Evolutionary conservation across 2,329 filamentous ascomycete genomes (phyloP), one percentile per base, ranked within the genome.

Genomic region (Sporothrix pseudoabietina): DNA sequence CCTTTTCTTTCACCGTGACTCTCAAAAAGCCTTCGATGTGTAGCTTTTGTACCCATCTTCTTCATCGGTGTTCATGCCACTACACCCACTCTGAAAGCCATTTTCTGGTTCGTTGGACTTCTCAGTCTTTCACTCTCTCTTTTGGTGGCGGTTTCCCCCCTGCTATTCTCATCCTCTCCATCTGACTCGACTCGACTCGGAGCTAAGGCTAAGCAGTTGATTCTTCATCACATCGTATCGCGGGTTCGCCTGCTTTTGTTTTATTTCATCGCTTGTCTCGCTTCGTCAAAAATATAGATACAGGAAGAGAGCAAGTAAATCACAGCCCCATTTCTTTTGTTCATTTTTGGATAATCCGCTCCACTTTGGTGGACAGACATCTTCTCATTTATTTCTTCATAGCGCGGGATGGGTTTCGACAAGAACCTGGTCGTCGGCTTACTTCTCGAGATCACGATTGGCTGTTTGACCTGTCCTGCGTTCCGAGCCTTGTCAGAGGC

Each of bases 191-290:
- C 26, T 26, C 26, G 26, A 22, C 59, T 41, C 59, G 59, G 59
- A 65, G 59, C 59, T 26, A 44, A 44, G 59, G n/a, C 35, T 4
- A 12, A 63, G 59, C 14, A 4, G 30, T 59, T 2, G 7, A 19
- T 59, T 59, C 30, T 26, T 55, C n/a, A 19, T 35, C 8, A 19
- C 14, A 59, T 59, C 7, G 7, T 35, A 14, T 35, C 55, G 30
- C 30, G 26, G n/a, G 9, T 41, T 26, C 26, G n/a, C n/a, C 52
- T 26, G 9, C 26, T 16, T 12, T 30, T 41, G 39, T 35, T 32
- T 71, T 61, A 54, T 61, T 47, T 47, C 32, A 3, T 71, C 69
- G 69, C 69, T 71, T 71, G 52, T 22, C 39, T 71, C 69, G 69
- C 54, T 61, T 49, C 54, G 30, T 7, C 5, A 1, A 32, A 55